Evolutionary conservation across 768 basidiomycete genomes (phyloP), one percentile per base, ranked within the genome.

Genomic region (Chalciporus sphaerocephalus): DNA sequence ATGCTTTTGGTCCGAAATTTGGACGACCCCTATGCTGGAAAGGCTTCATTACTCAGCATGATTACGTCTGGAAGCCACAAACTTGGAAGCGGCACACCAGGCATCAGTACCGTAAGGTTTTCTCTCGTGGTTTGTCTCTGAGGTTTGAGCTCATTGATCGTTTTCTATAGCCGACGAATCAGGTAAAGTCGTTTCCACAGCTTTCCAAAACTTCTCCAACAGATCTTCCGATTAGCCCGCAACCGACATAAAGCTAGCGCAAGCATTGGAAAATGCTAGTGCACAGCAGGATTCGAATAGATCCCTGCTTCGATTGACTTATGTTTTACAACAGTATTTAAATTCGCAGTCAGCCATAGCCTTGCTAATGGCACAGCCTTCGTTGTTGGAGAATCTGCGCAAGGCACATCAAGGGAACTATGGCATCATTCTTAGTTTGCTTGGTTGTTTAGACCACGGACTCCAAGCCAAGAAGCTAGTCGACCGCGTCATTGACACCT

Each of bases 381-480:
- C 79, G 0, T 69, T 98, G 1, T 70, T 97, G 27, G 92, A 97
- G 44, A 88, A 83, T 57, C 72, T 96, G 12, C 83, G 92, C 37
- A 94, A 87, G 57, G 94, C 94, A 1, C 80, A 95, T 52, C 80
- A 85, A 73, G 96, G 96, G 35, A 92, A 87, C 54, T 99, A 96
- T 60, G 83, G 92, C 40, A 72, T 94, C 33, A 85, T 99, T 32
- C 78, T 98, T 23, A 92, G 91, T 58, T 74, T 99, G 37, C 74
- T 98, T 6, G 94, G 94, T n/a, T 92, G 86, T 55, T 68, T 99
- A 38, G 96, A 98, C 53, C 75, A 86, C 42, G 96, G 96, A 0
- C 66, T 83, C 25, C 79, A 80, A 54, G 79, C 84, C n/a, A 99
- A 99, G 72, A 81, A 73, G 44, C 74, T 98, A 2, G 94, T 94